A percentile compares a stretch with the other conserved stretches of the same genome.
These are phyloP conservation scores for Fusarium algeriense DNA, from an alignment of 2,329 filamentous ascomycete genomes.

Conservation along the genomic window DNA sequence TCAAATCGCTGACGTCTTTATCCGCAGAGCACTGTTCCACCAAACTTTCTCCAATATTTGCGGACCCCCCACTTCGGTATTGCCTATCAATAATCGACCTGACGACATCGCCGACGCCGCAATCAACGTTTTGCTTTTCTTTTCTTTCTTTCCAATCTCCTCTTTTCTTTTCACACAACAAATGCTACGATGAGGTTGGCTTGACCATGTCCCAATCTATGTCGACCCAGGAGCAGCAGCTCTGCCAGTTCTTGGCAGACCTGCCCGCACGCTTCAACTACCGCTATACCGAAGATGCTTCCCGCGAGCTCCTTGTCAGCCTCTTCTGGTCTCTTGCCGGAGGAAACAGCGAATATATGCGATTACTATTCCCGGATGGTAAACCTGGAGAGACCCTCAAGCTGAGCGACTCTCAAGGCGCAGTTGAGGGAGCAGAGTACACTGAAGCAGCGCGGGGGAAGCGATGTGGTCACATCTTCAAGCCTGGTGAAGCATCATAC, in stretches of 20 bases:
- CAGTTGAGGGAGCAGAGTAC: slow-evolving; percentile 94
- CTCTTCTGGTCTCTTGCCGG: slow-evolving; percentile 91
- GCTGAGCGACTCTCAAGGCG: slow-evolving; percentile 87
- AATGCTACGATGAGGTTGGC: slow-evolving; percentile 46
- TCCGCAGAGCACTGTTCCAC: slow-evolving; percentile 38
- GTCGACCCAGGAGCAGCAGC: slow-evolving; percentile 80
- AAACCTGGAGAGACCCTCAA: slow-evolving; percentile 76
- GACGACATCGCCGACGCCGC: slow-evolving; percentile 46
- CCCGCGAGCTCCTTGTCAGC: slow-evolving; percentile 77
- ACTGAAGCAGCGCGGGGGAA: slow-evolving; percentile 91
- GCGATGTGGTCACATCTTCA: slow-evolving; percentile 97
- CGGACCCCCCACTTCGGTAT: slow-evolving; percentile 30
- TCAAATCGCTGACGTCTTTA: slow-evolving; percentile 35
- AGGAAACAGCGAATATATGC: slow-evolving; percentile 78
- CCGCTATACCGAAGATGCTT: slow-evolving; percentile 79
- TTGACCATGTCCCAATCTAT: slow-evolving; percentile 65
- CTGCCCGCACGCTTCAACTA: slow-evolving; percentile 80
- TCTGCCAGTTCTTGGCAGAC: slow-evolving; percentile 84
- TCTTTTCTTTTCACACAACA: neutral
- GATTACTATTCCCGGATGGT: slow-evolving; percentile 85
- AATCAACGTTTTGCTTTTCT: slow-evolving; percentile 13
- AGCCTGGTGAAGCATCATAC: slow-evolving; percentile 92
- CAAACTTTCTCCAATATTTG: slow-evolving; percentile 41
- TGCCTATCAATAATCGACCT: slow-evolving; percentile 30
- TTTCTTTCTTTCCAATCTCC: slow-evolving; percentile 17